Conservation (phyloP, 257 asterid species). For the Avicennia marina region DNA sequence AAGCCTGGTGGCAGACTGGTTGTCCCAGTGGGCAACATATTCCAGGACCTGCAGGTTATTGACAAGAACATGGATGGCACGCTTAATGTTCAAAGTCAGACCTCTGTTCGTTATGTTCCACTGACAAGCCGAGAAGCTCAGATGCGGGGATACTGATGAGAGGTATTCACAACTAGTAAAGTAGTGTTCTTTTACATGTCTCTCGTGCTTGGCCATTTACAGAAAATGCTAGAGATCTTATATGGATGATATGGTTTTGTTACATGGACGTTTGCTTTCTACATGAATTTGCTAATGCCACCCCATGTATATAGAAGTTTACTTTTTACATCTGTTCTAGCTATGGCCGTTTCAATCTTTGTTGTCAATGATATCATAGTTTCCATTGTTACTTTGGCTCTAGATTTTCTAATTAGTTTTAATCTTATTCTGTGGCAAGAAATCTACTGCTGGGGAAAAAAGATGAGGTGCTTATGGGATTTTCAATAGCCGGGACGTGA, state of each 20-base stretch:
- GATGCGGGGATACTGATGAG: slow-evolving; percentile 36
- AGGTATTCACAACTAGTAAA: neutral
- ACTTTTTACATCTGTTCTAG: neutral
- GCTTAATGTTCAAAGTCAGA: slow-evolving; percentile 48
- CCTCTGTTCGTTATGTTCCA: slow-evolving; percentile 88
- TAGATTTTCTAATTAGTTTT: neutral
- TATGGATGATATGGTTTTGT: too few relatives aligned
- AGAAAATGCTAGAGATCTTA: slow-evolving; percentile 6
- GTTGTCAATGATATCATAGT: neutral
- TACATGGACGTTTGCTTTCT: neutral
- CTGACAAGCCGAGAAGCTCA: slow-evolving; percentile 86
- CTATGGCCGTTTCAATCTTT: neutral
- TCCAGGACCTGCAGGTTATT: slow-evolving; percentile 81
- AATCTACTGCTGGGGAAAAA: too few relatives aligned
- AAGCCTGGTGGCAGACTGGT: slow-evolving; percentile 97
- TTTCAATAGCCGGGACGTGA: too few relatives aligned
- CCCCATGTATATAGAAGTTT: neutral
- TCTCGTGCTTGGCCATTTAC: slow-evolving; percentile 14
- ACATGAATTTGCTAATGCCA: too few relatives aligned
- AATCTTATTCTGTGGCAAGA: too few relatives aligned
- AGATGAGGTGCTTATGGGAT: too few relatives aligned
- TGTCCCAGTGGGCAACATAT: slow-evolving; percentile 78
- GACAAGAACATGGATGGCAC: slow-evolving; percentile 75
- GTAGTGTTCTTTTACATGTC: slow-evolving; percentile 8
- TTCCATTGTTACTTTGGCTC: neutral